phyloP scores from a whole-genome alignment of 164 flowering plant genomes.

The Malania oleifera region DNA sequence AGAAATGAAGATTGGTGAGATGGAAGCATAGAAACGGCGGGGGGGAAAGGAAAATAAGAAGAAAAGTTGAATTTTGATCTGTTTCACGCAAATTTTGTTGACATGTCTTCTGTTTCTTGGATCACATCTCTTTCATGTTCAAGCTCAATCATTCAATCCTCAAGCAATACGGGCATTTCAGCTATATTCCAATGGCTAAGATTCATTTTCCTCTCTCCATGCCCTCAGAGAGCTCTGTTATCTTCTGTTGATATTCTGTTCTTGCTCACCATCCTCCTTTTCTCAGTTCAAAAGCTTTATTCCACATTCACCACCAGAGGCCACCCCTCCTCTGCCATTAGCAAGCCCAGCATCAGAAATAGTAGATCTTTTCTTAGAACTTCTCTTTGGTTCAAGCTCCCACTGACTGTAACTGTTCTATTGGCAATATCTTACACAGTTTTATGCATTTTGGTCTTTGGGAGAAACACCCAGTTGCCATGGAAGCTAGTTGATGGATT shows the following conservation, averaged over 20 bases:
- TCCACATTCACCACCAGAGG: slow-evolving; percentile 27
- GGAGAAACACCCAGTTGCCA: slow-evolving; percentile 14
- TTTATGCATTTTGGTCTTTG: slow-evolving; percentile 39
- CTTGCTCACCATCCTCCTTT: slow-evolving; percentile 36
- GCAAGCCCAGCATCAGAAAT: slow-evolving; percentile 32
- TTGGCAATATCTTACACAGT: slow-evolving; percentile 37
- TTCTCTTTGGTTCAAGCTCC: slow-evolving; percentile 46
- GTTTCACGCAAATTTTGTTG: neutral
- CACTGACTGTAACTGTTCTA: slow-evolving; percentile 36
- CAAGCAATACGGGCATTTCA: slow-evolving; percentile 18
- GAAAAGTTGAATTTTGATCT: neutral
- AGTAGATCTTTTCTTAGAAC: slow-evolving; percentile 22
- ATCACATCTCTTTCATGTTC: slow-evolving; percentile 45
- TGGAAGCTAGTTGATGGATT: slow-evolving; percentile 51
- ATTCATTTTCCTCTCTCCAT: slow-evolving; percentile 78
- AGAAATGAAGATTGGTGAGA: slow-evolving; percentile 6
- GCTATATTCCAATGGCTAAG: slow-evolving; percentile 48
- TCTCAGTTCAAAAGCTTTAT: slow-evolving; percentile 40
- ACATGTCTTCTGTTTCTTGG: slow-evolving; percentile 42
- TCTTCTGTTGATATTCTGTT: slow-evolving; percentile 50
- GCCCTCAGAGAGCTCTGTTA: slow-evolving; percentile 67
- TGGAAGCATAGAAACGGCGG: neutral
- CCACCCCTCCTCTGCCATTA: slow-evolving; percentile 20
- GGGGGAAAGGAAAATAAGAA: too few species aligned
- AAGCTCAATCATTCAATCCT: slow-evolving; percentile 14